A percentile compares a stretch with the other conserved stretches of the same genome.
Evolutionary conservation across 1,139 yeast genomes (phyloP).

Genomic region (Protomyces lactucae-debilis): DNA sequence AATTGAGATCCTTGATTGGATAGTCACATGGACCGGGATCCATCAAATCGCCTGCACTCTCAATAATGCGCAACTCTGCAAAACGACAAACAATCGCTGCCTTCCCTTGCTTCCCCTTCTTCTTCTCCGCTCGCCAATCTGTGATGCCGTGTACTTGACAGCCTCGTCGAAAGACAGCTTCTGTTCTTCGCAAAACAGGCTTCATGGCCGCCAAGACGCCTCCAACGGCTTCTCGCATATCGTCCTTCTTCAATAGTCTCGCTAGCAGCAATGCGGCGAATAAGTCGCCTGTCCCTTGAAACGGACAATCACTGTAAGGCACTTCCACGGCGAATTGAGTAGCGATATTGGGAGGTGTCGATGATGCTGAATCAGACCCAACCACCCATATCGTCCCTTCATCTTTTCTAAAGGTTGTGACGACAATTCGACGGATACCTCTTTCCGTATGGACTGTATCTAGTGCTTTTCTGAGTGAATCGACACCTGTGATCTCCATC

Average conservation of each 20-base stretch:
- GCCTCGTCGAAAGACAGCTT: constrained; percentile 1
- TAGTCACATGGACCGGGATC: neutral
- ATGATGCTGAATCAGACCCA: neutral
- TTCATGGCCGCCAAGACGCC: constrained; percentile 8
- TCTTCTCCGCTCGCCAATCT: constrained; percentile 8
- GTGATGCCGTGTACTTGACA: neutral
- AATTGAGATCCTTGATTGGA: too few species aligned
- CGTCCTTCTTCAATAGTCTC: neutral
- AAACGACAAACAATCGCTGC: constrained; percentile 19
- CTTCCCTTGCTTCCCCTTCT: neutral
- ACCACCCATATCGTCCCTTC: constrained; percentile 27
- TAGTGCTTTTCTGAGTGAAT: constrained; percentile 48
- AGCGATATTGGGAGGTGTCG: neutral
- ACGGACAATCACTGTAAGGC: constrained; percentile 61
- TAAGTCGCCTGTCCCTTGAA: constrained; percentile 91
- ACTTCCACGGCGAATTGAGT: constrained; percentile 45
- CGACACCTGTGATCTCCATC: constrained; percentile 45
- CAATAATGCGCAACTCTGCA: constrained; percentile 25
- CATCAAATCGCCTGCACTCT: constrained; percentile 12
- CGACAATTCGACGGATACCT: constrained; percentile 58
- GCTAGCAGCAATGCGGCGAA: constrained; percentile 54
- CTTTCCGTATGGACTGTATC: constrained; percentile 48
- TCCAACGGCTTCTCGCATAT: constrained; percentile 1
- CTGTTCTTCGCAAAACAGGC: constrained; percentile 8
- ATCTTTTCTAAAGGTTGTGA: constrained; percentile 53